These are phyloP conservation scores for Quercus gilva DNA, from an alignment of 306 rosid species.

Conservation along the genomic window DNA sequence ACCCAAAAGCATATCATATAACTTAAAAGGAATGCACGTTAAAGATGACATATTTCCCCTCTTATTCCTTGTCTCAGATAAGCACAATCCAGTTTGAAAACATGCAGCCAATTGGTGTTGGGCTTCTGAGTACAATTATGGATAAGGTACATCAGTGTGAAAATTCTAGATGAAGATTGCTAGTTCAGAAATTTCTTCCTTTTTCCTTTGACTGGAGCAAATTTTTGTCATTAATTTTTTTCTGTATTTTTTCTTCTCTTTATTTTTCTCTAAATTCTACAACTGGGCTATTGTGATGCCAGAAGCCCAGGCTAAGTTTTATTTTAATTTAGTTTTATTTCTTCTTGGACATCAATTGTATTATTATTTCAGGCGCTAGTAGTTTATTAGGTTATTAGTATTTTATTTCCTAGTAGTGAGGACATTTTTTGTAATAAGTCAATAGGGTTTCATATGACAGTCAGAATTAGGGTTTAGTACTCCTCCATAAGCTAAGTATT, in stretches of 20 bases:
- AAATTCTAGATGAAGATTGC: neutral
- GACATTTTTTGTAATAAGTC: no score
- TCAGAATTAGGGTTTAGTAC: no score
- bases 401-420: no score
- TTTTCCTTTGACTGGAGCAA: neutral
- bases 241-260: neutral
- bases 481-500: no score
- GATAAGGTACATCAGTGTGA: slow-evolving; percentile 67
- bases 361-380: no score
- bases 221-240: neutral
- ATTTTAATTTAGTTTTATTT: no score
- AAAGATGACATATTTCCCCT: slow-evolving; percentile 9
- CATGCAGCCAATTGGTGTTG: slow-evolving; percentile 93
- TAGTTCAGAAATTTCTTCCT: neutral
- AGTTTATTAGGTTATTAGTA: no score
- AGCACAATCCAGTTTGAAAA: slow-evolving; percentile 94
- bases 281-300: neutral
- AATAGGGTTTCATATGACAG: no score
- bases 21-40: slow-evolving; percentile 11
- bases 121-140: slow-evolving; percentile 75
- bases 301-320: no score
- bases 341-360: no score
- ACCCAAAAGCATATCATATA: slow-evolving; percentile 16
- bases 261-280: neutral
- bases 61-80: slow-evolving; percentile 47